Evolutionary conservation across 352 stramenopile species (phyloP).

Genomic region (Globisporangium spiculum): DNA sequence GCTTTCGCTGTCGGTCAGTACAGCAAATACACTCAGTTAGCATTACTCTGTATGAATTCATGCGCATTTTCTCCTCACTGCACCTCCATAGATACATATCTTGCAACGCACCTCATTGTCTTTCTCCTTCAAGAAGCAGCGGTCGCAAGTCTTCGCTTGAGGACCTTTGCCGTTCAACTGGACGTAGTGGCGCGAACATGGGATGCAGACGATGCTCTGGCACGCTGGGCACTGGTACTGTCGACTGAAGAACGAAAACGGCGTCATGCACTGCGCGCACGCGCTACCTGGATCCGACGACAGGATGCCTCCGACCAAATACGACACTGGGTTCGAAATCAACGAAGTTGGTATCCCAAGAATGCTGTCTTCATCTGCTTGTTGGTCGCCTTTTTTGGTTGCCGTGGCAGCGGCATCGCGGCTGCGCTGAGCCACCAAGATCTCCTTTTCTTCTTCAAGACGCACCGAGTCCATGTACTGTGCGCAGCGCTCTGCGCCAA

Average conservation of each 20-base stretch:
- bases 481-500: conserved; percentile 36
- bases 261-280: conserved; percentile 53
- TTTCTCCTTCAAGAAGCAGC: conserved; percentile 73
- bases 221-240: conserved; percentile 53
- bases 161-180: conserved; percentile 39
- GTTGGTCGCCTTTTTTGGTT: conserved; percentile 16
- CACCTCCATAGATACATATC: not conserved
- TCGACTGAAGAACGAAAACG: conserved; percentile 76
- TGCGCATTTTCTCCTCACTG: not conserved
- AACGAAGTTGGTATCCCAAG: conserved; percentile 51
- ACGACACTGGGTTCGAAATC: conserved; percentile 66
- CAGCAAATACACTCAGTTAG: not conserved
- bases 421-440: conserved; percentile 35
- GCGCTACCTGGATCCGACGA: conserved; percentile 24
- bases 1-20: conserved; percentile 29
- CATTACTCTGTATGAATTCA: not conserved
- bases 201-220: conserved; percentile 47
- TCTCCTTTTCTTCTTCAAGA: conserved; percentile 42
- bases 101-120: conserved; percentile 40
- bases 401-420: conserved; percentile 20
- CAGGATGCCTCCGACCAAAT: conserved; percentile 54
- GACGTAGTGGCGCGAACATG: conserved; percentile 54
- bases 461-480: conserved; percentile 41
- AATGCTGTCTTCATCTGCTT: conserved; percentile 33
- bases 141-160: conserved; percentile 61